Evolutionary conservation across 1,284 basidiomycete species (phyloP), one percentile per base, ranked within the genome.

Genomic region (Anthracocystis panici-leucophaei): DNA sequence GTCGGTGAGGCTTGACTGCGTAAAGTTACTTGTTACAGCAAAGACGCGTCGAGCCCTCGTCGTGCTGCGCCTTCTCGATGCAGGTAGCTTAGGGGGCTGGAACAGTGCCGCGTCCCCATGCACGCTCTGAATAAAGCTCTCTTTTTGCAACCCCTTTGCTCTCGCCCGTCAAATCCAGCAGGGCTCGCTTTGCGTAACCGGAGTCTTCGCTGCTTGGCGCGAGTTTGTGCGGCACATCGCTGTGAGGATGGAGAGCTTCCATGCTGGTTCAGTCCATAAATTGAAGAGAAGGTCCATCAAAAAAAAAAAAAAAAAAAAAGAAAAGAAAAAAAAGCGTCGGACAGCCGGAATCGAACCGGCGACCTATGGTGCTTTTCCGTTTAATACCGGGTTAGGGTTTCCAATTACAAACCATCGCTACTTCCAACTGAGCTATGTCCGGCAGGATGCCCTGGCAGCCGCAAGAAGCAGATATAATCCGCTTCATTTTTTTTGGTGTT

Each of bases 401-500:
- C 72, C 72, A 74, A 69, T 75, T 75, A 75, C 72, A 75, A 75
- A 75, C 72, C 72, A 75, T 75, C 72, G 72, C 72, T 75, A 66
- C 72, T 75, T 75, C 72, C 72, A 75, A 75, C 72, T 75, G 72
- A 75, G 72, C 72, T 75, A 75, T 69, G 65, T 69, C 72, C 72
- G 72, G 72, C 51, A 38, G 11, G 44, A 6, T 52, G 40, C 3
- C 14, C 18, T 3, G 38, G 2, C 0, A 6, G 18, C n/a, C 5
- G 11, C 33, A 33, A 12, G 33, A 33, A 8, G 33, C 29, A 42
- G 14, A 18, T 27, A 33, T 27, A n/a, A n/a, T n/a, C n/a, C n/a
- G n/a, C n/a, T n/a, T n/a, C n/a, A n/a, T n/a, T n/a, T n/a, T n/a
- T n/a, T n/a, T n/a, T n/a, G n/a, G n/a, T n/a, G n/a, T n/a, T n/a